A percentile compares a stretch with the other conserved stretches of the same genome.
Conservation (phyloP, 495 filamentous ascomycete species). For the Venustampulla echinocandica region DNA sequence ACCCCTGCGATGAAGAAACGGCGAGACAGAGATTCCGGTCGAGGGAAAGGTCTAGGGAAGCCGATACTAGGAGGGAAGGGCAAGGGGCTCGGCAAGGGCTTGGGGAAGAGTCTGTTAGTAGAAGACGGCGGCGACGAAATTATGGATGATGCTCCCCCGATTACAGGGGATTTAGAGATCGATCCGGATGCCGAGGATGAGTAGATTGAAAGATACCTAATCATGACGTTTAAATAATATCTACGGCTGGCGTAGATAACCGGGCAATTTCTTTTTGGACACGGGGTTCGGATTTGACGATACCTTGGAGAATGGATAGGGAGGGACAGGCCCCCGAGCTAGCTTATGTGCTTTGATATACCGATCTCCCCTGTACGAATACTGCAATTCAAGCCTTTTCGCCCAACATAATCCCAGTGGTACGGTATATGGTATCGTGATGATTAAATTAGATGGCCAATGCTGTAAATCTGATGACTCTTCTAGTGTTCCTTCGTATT, state of each 20-base stretch:
- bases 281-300: too few species aligned
- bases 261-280: too few species aligned
- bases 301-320: too few species aligned
- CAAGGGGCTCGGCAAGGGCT: conserved; percentile 13
- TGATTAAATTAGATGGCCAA: too few species aligned
- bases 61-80: conserved; percentile 17
- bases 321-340: too few species aligned
- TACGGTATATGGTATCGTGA: too few species aligned
- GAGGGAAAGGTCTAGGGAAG: conserved; percentile 17
- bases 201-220: neutral
- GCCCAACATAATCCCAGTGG: too few species aligned
- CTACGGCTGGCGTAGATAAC: neutral
- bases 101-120: conserved; percentile 12
- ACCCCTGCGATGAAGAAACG: conserved; percentile 17
- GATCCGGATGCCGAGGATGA: conserved; percentile 24
- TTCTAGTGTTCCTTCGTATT: too few species aligned
- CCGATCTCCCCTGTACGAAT: too few species aligned
- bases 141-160: conserved; percentile 1
- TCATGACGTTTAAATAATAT: neutral
- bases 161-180: conserved; percentile 7
- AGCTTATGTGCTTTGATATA: too few species aligned
- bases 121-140: conserved; percentile 21
- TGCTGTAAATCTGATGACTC: too few species aligned
- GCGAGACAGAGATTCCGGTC: neutral
- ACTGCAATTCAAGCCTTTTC: too few species aligned